Evolutionary conservation across 177 flowering plant species (phyloP), one percentile per base, ranked within the genome.

Genomic region (Vitis hybrid): DNA sequence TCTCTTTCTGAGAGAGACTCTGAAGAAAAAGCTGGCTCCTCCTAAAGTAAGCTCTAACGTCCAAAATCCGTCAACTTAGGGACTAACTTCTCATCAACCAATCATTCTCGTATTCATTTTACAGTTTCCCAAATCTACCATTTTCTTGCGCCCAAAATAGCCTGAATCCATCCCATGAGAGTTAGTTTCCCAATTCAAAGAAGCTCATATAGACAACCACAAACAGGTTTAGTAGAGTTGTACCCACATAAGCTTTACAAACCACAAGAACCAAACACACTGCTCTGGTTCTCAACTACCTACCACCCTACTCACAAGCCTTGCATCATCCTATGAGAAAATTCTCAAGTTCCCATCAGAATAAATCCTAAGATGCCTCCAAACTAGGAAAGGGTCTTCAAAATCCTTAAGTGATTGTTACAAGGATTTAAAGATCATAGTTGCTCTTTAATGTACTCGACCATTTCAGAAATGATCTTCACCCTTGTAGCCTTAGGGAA

Each of bases 271-370:
- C 83, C 28, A 24, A 24, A 24, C 28, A 24, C 28, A 24, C 88
- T 11, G 56, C 90, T 85, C 54, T 87, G 88, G 62, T 85, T 78
- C 69, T 86, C 79, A 68, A 86, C 84, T n/a, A 88, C 90, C 76
- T 87, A 86, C 90, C 90, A 87, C 44, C 82, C 84, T 11, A 84
- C 79, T 72, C 62, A 82, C 84, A 88, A 87, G 4, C 47, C 24
- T 44, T 38, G 74, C 66, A 68, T 24, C 44, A 14, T 79, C 81
- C 90, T 88, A 87, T 2, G 83, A 87, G 78, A 85, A 87, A 18
- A 85, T 84, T 66, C 90, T 79, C 71, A 87, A 73, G 74, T 87
- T 87, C 19, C 90, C 90, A 83, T 87, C 84, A 2, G 81, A 54
- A 49, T 85, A 88, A 15, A 87, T 76, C 65, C 83, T 77, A 13